Evolutionary conservation across 495 filamentous ascomycete genomes (phyloP).

Genomic region (Hypoxylon fragiforme): DNA sequence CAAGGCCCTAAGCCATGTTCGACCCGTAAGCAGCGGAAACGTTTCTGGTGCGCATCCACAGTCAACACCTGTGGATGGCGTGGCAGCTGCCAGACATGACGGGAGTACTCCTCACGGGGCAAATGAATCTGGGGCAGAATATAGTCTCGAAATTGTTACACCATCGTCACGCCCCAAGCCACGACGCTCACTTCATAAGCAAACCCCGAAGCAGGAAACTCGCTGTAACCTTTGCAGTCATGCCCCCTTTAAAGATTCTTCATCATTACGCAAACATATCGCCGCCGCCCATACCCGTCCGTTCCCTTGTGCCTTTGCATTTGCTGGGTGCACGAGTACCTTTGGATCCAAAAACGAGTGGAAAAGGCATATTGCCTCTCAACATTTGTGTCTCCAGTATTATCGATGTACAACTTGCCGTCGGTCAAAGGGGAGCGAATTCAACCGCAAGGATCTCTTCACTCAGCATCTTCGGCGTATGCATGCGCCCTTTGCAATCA

Average conservation of each 20-base stretch:
- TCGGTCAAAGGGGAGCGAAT: conserved; percentile 59
- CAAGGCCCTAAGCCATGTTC: conserved; percentile 60
- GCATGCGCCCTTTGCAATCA: conserved; percentile 65
- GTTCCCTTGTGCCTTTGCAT: conserved; percentile 83
- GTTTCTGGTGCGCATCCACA: conserved; percentile 30
- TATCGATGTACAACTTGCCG: conserved; percentile 81
- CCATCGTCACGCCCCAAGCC: conserved; percentile 48
- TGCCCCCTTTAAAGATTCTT: conserved; percentile 61
- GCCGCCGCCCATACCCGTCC: conserved; percentile 66
- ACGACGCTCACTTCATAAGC: conserved; percentile 54
- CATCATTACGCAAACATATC: conserved; percentile 61
- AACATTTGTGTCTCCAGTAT: conserved; percentile 82
- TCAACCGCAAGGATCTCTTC: conserved; percentile 94
- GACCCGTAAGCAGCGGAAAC: conserved; percentile 50
- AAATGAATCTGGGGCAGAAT: conserved; percentile 45
- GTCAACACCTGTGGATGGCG: conserved; percentile 15
- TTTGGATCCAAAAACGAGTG: conserved; percentile 97
- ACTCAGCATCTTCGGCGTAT: conserved; percentile 93
- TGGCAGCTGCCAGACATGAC: conserved; percentile 33
- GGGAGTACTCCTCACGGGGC: conserved; percentile 49
- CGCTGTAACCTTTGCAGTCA: conserved; percentile 58
- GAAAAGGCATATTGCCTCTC: conserved; percentile 87
- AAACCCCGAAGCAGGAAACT: conserved; percentile 56
- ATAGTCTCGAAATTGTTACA: conserved; percentile 45
- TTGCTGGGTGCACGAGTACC: conserved; percentile 80